Evolutionary conservation across 2,329 filamentous ascomycete species (phyloP).

Genomic region (Pyrenochaeta sp.): DNA sequence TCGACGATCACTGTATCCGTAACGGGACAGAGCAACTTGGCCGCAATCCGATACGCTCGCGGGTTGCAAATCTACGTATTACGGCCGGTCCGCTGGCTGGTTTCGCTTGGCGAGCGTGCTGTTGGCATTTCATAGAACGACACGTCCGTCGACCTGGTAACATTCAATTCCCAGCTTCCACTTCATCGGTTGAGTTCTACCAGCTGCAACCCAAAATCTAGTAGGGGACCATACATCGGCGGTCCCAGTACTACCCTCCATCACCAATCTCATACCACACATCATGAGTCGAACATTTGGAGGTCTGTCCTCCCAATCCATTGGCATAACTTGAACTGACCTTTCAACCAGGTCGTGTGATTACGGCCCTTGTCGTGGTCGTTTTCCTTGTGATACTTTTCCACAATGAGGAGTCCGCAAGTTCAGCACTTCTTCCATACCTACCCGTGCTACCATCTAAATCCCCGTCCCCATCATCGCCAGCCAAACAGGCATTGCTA

Average conservation of each 20-base stretch:
- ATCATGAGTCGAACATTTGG: constrained; percentile 31
- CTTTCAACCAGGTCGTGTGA: constrained; percentile 23
- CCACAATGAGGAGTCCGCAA: constrained; percentile 32
- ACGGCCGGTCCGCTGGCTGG: background rate
- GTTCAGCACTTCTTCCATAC: constrained; percentile 31
- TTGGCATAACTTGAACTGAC: constrained; percentile 7
- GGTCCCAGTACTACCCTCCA: background rate
- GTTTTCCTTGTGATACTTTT: constrained; percentile 36
- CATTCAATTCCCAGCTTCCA: background rate
- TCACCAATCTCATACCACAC: background rate
- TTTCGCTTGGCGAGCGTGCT: background rate
- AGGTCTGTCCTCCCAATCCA: constrained; percentile 14
- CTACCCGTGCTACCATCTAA: constrained; percentile 28
- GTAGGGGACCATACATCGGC: background rate
- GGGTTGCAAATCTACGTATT: background rate
- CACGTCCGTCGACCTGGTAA: background rate
- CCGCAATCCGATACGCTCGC: background rate
- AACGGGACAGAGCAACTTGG: background rate
- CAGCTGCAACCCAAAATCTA: background rate
- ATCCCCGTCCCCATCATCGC: constrained; percentile 18
- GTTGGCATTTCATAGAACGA: background rate
- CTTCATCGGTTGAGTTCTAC: too few relatives aligned
- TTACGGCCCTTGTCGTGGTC: constrained; percentile 31
- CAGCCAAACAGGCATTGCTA: constrained; percentile 32
- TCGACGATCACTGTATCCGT: background rate